A percentile compares a stretch with the other conserved stretches of the same genome.
Evolutionary conservation across 176 grass and related monocot genomes (phyloP).

Genomic region (Phyllostachys edulis): DNA sequence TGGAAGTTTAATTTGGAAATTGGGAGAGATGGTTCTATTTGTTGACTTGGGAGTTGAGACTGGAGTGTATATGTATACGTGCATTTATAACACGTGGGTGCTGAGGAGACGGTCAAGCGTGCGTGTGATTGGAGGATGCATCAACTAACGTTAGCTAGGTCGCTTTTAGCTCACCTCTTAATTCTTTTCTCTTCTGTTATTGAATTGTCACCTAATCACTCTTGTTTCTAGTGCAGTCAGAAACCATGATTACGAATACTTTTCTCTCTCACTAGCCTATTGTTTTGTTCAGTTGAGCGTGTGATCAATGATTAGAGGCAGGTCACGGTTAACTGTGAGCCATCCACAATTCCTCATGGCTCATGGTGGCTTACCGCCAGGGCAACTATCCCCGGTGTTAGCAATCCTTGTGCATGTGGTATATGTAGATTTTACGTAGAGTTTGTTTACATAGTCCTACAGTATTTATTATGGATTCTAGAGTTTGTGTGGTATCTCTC

Average conservation of each 20-base stretch:
- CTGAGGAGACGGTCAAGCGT: not conserved
- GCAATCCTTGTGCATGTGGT: too few species aligned
- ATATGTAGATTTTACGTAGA: too few species aligned
- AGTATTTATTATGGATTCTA: too few species aligned
- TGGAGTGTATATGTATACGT: not conserved
- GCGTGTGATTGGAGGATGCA: slow-evolving; percentile 6
- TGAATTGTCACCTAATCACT: not conserved
- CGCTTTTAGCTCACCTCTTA: not conserved
- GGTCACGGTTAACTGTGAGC: too few species aligned
- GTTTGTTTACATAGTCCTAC: too few species aligned
- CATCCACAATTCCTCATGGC: too few species aligned
- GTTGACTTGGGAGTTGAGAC: not conserved
- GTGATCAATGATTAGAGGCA: slow-evolving; percentile 20
- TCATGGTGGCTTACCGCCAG: too few species aligned
- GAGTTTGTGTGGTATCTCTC: too few species aligned
- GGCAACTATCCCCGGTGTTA: too few species aligned
- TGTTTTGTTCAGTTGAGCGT: not conserved
- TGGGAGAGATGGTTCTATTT: not conserved
- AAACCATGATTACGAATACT: not conserved
- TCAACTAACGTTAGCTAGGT: slow-evolving; percentile 21
- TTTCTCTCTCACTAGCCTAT: not conserved
- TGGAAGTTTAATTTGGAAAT: not conserved
- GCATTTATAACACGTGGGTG: not conserved
- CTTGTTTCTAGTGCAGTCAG: not conserved
- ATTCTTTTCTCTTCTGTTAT: not conserved